A percentile compares a stretch with the other conserved stretches of the same genome.
Conservation (phyloP, 1,284 basidiomycete species). For the Trametes versicolor region DNA sequence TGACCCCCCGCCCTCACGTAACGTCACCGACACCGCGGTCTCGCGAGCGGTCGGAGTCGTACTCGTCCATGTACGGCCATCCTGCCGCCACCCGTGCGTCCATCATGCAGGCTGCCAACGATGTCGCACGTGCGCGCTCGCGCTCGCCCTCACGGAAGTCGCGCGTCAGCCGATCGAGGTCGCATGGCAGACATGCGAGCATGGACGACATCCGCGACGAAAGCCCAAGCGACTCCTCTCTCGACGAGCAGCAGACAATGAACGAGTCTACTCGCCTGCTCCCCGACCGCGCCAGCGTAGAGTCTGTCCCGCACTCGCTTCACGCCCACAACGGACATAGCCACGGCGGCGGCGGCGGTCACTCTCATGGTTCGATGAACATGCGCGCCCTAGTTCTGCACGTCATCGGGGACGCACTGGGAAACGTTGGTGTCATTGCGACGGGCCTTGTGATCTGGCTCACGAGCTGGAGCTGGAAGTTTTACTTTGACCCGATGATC, state of each 20-base stretch:
- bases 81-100: constrained; percentile 91
- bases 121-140: constrained; percentile 71
- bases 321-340: constrained; percentile 29
- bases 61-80: constrained; percentile 76
- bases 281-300: constrained; percentile 29
- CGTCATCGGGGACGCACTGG: constrained; percentile 96
- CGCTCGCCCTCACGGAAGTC: constrained; percentile 52
- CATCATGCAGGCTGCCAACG: constrained; percentile 88
- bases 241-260: constrained; percentile 16
- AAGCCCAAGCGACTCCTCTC: constrained; percentile 20
- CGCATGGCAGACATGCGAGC: constrained; percentile 38
- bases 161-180: constrained; percentile 40
- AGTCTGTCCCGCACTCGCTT: constrained; percentile 34
- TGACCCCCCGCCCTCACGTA: constrained; percentile 34
- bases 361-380: constrained; percentile 92
- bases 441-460: constrained; percentile 95
- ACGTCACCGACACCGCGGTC: constrained; percentile 35
- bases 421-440: constrained; percentile 97
- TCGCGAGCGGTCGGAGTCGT: constrained; percentile 60
- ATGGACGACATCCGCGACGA: constrained; percentile 32
- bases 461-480: constrained; percentile 80
- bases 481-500: constrained; percentile 95
- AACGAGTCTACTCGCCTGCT: constrained; percentile 42
- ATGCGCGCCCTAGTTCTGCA: constrained; percentile 96
- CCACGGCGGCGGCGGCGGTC: constrained; percentile 53